Base-by-base conservation (phyloP, 1,284 basidiomycete genomes). In the Neolentinus lepideus region DNA sequence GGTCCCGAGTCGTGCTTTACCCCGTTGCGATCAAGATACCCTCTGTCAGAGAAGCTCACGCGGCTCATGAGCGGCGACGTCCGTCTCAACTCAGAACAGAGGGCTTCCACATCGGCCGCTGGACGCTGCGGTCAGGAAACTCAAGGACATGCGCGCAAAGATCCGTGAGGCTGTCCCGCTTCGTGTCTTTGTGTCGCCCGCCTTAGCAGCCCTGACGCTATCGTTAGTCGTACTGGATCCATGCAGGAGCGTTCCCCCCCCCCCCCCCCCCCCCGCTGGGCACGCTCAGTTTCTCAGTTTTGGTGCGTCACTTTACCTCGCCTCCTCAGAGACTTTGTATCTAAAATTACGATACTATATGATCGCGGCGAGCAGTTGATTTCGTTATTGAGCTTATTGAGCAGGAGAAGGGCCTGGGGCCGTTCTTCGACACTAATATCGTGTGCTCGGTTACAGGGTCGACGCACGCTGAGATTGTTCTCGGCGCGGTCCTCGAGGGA, bases 191-290 rank as follows among this genome's bases (percentile, higher is more conserved):
- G 6, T 43, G 38, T 21, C 16, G 6, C 38, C n/a, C 6, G 19
- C 6, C n/a, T n/a, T n/a, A n/a, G n/a, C n/a, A n/a, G n/a, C n/a
- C 16, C 38, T 43, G 19, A 43, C 12, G 38, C 38, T 43, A 43
- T 43, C n/a, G 63, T n/a, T 65, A 59, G 50, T 64, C 65, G 1
- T 66, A 65, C 55, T 64, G 64, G 50, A 66, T 65, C 36, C 65
- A 64, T 25, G 65, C 65, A 22, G 65, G 65, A 10, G 63, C 64
- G 16, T 62, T 59, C 21, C 64, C 64, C 54, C 65, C 65, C 50
- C 65, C 64, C 4, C 25, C 64, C 64, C 6, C 58, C n/a, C n/a
- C n/a, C n/a, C n/a, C n/a, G n/a, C n/a, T n/a, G n/a, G n/a, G n/a
- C n/a, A n/a, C n/a, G n/a, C n/a, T n/a, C n/a, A n/a, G n/a, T n/a